Evolutionary conservation across 768 basidiomycete species (phyloP).

Genomic region (Saitozyma sp.): DNA sequence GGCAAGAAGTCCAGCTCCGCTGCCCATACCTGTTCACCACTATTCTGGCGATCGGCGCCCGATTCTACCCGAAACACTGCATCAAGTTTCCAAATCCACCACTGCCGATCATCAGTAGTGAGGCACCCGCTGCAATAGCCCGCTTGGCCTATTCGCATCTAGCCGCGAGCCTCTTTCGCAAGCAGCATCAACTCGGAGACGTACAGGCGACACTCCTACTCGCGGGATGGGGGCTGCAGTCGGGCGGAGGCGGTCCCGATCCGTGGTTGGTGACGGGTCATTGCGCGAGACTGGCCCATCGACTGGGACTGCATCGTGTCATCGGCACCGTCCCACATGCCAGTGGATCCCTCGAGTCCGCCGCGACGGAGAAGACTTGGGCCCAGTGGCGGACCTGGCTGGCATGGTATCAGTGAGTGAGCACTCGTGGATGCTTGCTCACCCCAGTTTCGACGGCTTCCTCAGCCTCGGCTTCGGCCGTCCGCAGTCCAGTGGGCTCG

Average conservation of each 20-base stretch:
- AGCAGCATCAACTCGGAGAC: slow-evolving; percentile 38
- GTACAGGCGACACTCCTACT: slow-evolving; percentile 38
- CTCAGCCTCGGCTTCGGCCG: slow-evolving; percentile 28
- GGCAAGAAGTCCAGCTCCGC: slow-evolving; percentile 8
- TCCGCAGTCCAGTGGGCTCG: slow-evolving; percentile 14
- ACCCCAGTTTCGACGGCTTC: slow-evolving; percentile 27
- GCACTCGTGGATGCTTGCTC: not conserved
- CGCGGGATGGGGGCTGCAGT: slow-evolving; percentile 37
- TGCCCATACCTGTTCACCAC: slow-evolving; percentile 23
- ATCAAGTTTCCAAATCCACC: not conserved
- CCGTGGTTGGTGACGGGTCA: slow-evolving; percentile 43
- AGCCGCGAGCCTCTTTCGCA: slow-evolving; percentile 29
- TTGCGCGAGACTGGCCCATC: slow-evolving; percentile 24
- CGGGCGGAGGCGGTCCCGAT: slow-evolving; percentile 37
- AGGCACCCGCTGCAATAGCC: slow-evolving; percentile 10
- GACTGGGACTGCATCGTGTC: slow-evolving; percentile 32
- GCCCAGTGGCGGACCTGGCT: slow-evolving; percentile 19
- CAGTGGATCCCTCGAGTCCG: not conserved
- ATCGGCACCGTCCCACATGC: not conserved
- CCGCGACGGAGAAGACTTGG: slow-evolving; percentile 12
- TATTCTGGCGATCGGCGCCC: slow-evolving; percentile 24
- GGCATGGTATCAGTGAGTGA: slow-evolving; percentile 21
- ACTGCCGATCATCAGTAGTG: not conserved
- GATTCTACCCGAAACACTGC: slow-evolving; percentile 20
- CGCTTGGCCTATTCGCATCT: slow-evolving; percentile 36